These are phyloP conservation scores for Annulohypoxylon stygium DNA, from an alignment of 495 filamentous ascomycete species.

Conservation along the genomic window DNA sequence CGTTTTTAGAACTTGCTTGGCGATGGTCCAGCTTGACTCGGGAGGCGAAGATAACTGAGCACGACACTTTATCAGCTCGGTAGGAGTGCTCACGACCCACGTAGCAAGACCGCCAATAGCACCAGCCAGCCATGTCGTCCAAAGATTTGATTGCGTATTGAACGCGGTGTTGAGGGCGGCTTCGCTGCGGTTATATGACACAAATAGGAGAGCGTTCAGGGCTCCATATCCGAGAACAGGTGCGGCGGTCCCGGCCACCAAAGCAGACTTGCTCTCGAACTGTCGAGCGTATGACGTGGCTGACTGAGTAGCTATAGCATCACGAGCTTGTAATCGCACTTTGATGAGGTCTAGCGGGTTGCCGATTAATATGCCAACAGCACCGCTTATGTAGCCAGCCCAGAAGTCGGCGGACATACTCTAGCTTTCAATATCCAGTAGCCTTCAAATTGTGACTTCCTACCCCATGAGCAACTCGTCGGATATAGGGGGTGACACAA, in stretches of 20 bases:
- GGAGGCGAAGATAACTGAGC: conserved; percentile 69
- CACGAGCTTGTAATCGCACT: conserved; percentile 77
- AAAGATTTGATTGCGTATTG: conserved; percentile 57
- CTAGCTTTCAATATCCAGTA: background rate
- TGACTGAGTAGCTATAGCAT: conserved; percentile 32
- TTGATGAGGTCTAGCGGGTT: conserved; percentile 91
- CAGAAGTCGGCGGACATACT: conserved; percentile 84
- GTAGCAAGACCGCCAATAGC: conserved; percentile 82
- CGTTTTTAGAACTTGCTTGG: conserved; percentile 68
- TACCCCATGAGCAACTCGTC: conserved; percentile 1
- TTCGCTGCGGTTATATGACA: conserved; percentile 84
- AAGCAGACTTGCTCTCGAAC: conserved; percentile 51
- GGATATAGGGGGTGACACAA: background rate
- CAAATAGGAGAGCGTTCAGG: conserved; percentile 88
- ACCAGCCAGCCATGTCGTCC: conserved; percentile 79
- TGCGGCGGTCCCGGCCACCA: conserved; percentile 74
- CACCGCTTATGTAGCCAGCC: conserved; percentile 87
- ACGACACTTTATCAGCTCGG: conserved; percentile 88
- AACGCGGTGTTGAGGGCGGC: conserved; percentile 63
- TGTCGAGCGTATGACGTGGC: conserved; percentile 46
- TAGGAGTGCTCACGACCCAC: conserved; percentile 84
- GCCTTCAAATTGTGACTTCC: conserved; percentile 1
- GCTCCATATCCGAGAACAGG: conserved; percentile 90
- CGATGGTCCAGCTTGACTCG: conserved; percentile 69
- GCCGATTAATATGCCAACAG: conserved; percentile 84